Base-by-base conservation (phyloP, 495 filamentous ascomycete genomes). In the Podospora comata region DNA sequence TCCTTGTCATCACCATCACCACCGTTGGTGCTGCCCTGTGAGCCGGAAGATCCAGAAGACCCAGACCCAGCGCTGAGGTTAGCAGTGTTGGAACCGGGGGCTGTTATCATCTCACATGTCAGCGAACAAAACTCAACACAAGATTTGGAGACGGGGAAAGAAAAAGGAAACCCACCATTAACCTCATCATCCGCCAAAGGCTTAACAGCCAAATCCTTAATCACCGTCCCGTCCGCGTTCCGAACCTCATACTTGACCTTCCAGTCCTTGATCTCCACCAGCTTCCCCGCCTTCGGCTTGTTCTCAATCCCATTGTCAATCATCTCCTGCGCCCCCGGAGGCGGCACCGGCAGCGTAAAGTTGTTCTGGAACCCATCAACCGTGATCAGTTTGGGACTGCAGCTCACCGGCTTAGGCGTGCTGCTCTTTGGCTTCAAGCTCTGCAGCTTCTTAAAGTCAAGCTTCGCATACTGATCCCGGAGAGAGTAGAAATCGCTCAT, bases 401-500 rank as follows among this genome's bases (percentile, higher is more conserved):
- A 96, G 26, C 72, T 79, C 27, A 83, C 82, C n/a, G 91, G 76
- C 58, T 78, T 80, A 59, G 86, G 72, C 23, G 77, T 79, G 20
- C 84, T 83, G 65, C 84, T 83, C 54, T 77, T 80, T 54, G 89
- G 84, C 72, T 85, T 83, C 32, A 83, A 79, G 60, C 67, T 64
- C 76, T 90, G 79, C 65, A 97, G 80, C 28, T 81, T 76, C 58
- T 79, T 84, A 71, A 92, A 83, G 78, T 96, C 85, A 26, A 97
- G 78, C 79, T 91, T 88, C 75, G 82, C 80, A 80, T 89, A 91
- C 81, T 96, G 91, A 54, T 77, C 78, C 76, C 88, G 82, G 30
- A 99, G 86, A 71, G 90, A 88, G 70, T 90, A 85, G 80, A 85
- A 99, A 79, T 99, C 95, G 55, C 72, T 58, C 20, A 87, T 83